Conservation (phyloP, 1,284 basidiomycete species). For the Leccinum subspadiceum region DNA sequence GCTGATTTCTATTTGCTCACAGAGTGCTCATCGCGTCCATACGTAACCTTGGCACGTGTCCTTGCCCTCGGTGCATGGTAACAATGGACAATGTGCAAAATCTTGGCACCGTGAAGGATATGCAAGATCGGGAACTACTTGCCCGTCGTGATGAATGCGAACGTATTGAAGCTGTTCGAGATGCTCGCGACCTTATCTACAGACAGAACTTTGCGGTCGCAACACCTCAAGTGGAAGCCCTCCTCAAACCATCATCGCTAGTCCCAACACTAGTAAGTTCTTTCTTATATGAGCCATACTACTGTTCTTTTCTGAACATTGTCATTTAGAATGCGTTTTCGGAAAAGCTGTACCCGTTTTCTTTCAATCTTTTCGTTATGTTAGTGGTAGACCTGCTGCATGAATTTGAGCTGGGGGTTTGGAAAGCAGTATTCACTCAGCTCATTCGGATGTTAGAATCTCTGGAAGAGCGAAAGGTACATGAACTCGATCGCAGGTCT, state of each 20-base stretch:
- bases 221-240: neutral
- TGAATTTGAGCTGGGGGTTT: neutral
- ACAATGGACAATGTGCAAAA: neutral
- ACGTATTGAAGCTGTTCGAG: neutral
- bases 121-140: neutral
- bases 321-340: neutral
- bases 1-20: too few species aligned
- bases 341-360: neutral
- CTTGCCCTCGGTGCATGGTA: neutral
- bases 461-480: neutral
- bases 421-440: neutral
- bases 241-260: neutral
- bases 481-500: neutral
- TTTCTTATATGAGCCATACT: neutral
- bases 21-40: neutral
- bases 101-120: neutral
- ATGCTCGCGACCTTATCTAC: neutral
- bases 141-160: neutral
- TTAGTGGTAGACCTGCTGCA: neutral
- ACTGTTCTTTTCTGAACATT: neutral
- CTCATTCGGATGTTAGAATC: neutral
- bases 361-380: neutral
- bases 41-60: neutral
- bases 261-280: neutral
- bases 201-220: neutral